Conservation (phyloP, 441 rosid genomes). For the Pelargonium citronellum region DNA sequence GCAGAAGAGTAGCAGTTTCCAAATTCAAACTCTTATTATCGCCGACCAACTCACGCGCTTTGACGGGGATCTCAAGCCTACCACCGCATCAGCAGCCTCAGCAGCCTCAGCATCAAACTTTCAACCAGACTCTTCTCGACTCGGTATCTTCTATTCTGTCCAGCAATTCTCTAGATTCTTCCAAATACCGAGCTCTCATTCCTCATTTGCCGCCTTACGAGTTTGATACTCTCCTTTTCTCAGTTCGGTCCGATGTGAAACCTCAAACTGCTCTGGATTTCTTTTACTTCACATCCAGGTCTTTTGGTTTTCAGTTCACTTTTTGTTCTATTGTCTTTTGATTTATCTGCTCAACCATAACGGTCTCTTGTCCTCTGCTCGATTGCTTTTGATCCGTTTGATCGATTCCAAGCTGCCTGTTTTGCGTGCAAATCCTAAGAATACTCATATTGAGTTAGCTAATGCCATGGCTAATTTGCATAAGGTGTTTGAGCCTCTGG, state of each 20-base stretch:
- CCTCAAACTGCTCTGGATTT: conserved; percentile 52
- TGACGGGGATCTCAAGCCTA: conserved; percentile 27
- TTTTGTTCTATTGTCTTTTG: conserved; percentile 60
- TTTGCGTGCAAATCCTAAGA: conserved; percentile 19
- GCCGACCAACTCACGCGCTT: conserved; percentile 31
- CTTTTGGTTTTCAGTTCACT: conserved; percentile 49
- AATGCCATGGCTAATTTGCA: conserved; percentile 40
- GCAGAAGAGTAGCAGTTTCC: conserved; percentile 35
- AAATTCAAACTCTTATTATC: conserved; percentile 26
- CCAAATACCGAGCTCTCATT: conserved; percentile 41
- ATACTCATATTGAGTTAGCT: conserved; percentile 40
- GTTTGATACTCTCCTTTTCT: conserved; percentile 44
- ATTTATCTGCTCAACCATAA: conserved; percentile 44
- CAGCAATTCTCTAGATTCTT: conserved; percentile 38
- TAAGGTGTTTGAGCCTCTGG: conserved; percentile 25
- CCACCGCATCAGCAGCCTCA: conserved; percentile 15
- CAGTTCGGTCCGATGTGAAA: conserved; percentile 36
- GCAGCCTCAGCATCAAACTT: conserved; percentile 17
- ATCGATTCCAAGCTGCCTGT: conserved; percentile 47
- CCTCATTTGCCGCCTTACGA: conserved; percentile 45
- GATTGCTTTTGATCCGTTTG: conserved; percentile 53
- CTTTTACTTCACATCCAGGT: conserved; percentile 50
- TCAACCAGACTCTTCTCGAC: conserved; percentile 33
- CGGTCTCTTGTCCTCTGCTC: conserved; percentile 44
- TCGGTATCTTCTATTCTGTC: conserved; percentile 49